These are phyloP conservation scores for Nemophila menziesii DNA, from an alignment of 257 asterid genomes.

Conservation along the genomic window DNA sequence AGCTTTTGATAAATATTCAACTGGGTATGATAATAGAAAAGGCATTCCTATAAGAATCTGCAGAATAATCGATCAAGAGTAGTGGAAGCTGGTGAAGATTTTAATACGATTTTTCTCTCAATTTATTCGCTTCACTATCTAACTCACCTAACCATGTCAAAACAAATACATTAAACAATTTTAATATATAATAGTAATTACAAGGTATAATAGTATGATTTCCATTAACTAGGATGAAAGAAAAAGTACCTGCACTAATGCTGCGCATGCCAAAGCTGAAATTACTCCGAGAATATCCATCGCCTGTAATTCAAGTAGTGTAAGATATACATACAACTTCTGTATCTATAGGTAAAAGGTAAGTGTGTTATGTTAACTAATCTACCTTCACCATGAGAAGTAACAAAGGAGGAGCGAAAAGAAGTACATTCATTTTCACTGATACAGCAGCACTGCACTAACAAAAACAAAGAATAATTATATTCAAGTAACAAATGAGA, in stretches of 20 bases:
- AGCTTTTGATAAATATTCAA: slow-evolving; percentile 69
- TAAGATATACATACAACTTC: slow-evolving; percentile 2
- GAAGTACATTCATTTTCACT: slow-evolving; percentile 91
- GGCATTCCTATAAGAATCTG: slow-evolving; percentile 83
- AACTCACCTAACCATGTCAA: slow-evolving; percentile 17
- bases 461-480: slow-evolving; percentile 25
- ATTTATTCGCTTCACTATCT: slow-evolving; percentile 5
- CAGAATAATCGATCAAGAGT: slow-evolving; percentile 31
- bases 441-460: slow-evolving; percentile 91
- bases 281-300: slow-evolving; percentile 79
- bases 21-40: slow-evolving; percentile 57
- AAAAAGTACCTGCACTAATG: slow-evolving; percentile 75
- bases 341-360: neutral
- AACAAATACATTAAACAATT: neutral
- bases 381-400: slow-evolving; percentile 77
- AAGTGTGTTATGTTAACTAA: slow-evolving; percentile 2
- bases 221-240: neutral
- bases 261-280: slow-evolving; percentile 87
- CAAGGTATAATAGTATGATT: neutral
- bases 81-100: slow-evolving; percentile 16
- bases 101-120: slow-evolving; percentile 14
- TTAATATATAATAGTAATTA: no score
- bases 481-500: slow-evolving; percentile 1
- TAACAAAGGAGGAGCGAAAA: slow-evolving; percentile 66
- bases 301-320: slow-evolving; percentile 42